phyloP scores from a whole-genome alignment of 2,329 filamentous ascomycete genomes.

The Alternaria triticina region DNA sequence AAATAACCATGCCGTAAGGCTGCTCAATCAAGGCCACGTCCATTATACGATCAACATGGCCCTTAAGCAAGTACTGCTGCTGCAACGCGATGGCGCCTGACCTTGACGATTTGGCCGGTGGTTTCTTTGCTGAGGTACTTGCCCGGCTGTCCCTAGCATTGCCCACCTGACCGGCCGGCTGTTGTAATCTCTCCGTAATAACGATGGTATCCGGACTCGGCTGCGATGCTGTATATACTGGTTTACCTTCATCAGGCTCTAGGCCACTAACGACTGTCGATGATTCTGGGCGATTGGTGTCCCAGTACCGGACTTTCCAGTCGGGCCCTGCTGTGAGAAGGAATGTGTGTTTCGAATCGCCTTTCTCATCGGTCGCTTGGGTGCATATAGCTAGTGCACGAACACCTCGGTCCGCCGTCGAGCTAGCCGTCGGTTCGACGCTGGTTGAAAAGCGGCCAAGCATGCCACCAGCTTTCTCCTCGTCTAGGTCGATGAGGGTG shows the following conservation, averaged over 20 bases:
- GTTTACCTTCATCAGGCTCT: conserved; percentile 70
- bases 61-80: conserved; percentile 83
- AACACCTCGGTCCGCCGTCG: conserved; percentile 69
- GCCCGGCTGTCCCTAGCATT: conserved; percentile 34
- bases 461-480: conserved; percentile 84
- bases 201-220: conserved; percentile 51
- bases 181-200: conserved; percentile 46
- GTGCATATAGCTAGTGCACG: conserved; percentile 76
- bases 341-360: conserved; percentile 78
- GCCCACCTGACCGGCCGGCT: conserved; percentile 20
- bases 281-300: conserved; percentile 76
- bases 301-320: conserved; percentile 93
- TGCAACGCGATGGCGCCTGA: conserved; percentile 91
- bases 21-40: conserved; percentile 88
- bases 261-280: conserved; percentile 83
- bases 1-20: conserved; percentile 92
- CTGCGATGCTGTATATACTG: conserved; percentile 64
- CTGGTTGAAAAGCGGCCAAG: conserved; percentile 81
- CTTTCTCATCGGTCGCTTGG: conserved; percentile 71
- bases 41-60: conserved; percentile 84
- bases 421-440: conserved; percentile 59
- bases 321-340: conserved; percentile 88
- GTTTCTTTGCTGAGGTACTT: conserved; percentile 46
- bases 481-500: conserved; percentile 87
- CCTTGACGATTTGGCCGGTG: conserved; percentile 62